Percentiles rank a stretch among this genome's conserved stretches.
These are phyloP conservation scores for Aspergillus persii DNA, from an alignment of 2,329 filamentous ascomycete species.

Conservation along the genomic window DNA sequence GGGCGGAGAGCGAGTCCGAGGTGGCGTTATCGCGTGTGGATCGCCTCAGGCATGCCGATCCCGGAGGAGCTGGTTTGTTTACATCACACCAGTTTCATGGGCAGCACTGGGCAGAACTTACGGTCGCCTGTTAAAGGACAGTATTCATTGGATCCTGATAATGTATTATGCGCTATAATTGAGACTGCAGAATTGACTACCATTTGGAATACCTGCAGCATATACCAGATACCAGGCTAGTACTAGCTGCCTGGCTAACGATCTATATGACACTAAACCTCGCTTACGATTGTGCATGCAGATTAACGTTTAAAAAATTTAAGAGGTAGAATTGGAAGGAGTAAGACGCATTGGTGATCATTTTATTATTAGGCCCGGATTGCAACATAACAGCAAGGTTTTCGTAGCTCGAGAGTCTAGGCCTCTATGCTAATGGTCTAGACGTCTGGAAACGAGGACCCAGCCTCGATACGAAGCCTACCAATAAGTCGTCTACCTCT, in stretches of 20 bases:
- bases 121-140: no score
- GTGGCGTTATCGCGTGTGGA: constrained; percentile 24
- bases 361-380: neutral
- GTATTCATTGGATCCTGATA: no score
- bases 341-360: neutral
- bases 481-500: neutral
- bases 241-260: neutral
- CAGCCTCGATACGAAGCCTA: no score
- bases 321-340: neutral
- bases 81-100: neutral
- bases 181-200: no score
- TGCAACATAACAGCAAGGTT: neutral
- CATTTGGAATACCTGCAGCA: neutral
- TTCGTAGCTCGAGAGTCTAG: neutral
- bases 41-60: constrained; percentile 7
- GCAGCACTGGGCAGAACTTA: no score
- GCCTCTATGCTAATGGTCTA: no score
- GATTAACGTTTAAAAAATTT: neutral
- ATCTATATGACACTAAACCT: neutral
- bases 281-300: neutral
- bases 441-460: neutral
- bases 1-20: neutral
- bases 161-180: neutral
- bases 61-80: neutral
- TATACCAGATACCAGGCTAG: neutral